Base-by-base conservation (phyloP, 352 stramenopile genomes). In the Aphanomyces cochlioides region DNA sequence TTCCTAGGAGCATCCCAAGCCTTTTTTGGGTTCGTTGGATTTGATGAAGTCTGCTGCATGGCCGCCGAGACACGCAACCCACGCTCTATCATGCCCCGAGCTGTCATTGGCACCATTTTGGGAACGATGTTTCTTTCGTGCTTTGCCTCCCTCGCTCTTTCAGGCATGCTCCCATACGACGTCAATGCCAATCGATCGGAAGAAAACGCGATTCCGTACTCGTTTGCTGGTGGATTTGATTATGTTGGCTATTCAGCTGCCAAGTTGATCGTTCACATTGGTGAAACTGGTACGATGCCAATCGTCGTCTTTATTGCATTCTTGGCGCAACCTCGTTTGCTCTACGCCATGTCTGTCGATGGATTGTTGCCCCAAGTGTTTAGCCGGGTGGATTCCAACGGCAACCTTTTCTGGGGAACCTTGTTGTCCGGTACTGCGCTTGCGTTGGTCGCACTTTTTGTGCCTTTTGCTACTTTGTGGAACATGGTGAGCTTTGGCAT, bases 301-400 rank as follows among this genome's bases (percentile, higher is more conserved):
- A 74, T 98, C 19, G 95, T 98, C 48, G 93, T 98, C 50, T 74
- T 98, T 5, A 85, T 98, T 17, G 92, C 83, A 56, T 92, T 98
- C 68, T 74, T 98, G 7, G 92, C 93, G 56, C 95, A 98, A 74
- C 94, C 93, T n/a, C 85, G 92, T 58, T 76, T 98, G 40, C 95
- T 97, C 74, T 98, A 94, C 76, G 91, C 92, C 17, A 84, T 98
- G 73, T 85, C 92, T 21, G 91, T 88, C 50, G 96, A 98, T 73
- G 95, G 95, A 7, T 80, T 99, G 5, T 81, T 98, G 73, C 94
- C 95, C 36, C 74, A 78, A 57, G 85, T 97, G 57, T 98, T 98
- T 80, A 78, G 83, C 58, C 86, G 87, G 63, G 82, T 94, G 15
- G 81, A 95, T 67, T 69, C 78, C 56, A 90, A 95, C 63, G 84